Percentiles rank a stretch among this genome's conserved stretches.
phyloP scores from a whole-genome alignment of 2,329 filamentous ascomycete species.

The Penicillium aurantiogriseum region DNA sequence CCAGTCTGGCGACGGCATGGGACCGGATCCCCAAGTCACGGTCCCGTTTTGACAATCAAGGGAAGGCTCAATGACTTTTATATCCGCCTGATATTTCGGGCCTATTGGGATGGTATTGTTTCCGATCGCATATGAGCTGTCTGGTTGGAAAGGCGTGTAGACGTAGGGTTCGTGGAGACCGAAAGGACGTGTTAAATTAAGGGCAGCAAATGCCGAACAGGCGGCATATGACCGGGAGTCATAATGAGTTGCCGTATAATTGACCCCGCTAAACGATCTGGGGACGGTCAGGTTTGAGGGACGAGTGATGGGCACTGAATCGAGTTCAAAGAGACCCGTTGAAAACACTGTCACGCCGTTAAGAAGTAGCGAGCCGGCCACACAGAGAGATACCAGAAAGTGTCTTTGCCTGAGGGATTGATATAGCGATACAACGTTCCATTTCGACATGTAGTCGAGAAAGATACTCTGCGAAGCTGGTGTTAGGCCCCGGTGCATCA shows the following conservation, averaged over 20 bases:
- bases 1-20: background rate
- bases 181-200: slow-evolving; percentile 1
- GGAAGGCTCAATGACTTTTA: background rate
- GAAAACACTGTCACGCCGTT: slow-evolving; percentile 6
- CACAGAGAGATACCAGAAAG: slow-evolving; percentile 11
- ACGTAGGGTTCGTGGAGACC: background rate
- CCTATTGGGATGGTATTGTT: background rate
- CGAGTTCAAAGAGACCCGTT: slow-evolving; percentile 4
- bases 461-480: slow-evolving; percentile 10
- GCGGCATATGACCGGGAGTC: background rate
- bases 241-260: background rate
- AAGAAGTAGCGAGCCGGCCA: slow-evolving; percentile 1
- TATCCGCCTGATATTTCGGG: background rate
- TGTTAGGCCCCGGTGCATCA: slow-evolving; percentile 8
- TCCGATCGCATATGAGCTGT: background rate
- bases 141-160: slow-evolving; percentile 1
- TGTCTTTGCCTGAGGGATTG: slow-evolving; percentile 10
- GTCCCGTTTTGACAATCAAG: background rate
- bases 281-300: background rate
- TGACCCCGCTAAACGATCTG: background rate
- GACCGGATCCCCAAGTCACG: background rate
- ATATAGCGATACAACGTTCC: slow-evolving; percentile 9
- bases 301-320: background rate
- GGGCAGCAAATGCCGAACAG: background rate
- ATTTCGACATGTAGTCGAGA: slow-evolving; percentile 13